Conservation (phyloP, 495 filamentous ascomycete genomes). For the Letharia columbiana region DNA sequence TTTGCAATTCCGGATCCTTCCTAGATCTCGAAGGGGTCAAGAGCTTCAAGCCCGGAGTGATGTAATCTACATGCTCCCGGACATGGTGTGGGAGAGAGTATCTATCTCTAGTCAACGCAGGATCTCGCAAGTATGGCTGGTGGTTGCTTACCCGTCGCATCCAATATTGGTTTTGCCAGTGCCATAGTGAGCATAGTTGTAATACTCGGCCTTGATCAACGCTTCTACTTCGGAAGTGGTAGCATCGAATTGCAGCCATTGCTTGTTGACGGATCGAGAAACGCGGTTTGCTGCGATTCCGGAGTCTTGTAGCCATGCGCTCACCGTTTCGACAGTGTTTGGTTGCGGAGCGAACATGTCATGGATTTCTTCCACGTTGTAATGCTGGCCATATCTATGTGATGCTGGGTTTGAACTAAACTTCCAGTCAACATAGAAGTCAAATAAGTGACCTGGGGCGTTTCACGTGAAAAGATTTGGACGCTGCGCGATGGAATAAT, state of each 20-base stretch:
- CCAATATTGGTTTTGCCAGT: slow-evolving; percentile 40
- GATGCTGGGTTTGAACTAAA: slow-evolving; percentile 36
- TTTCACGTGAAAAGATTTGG: neutral
- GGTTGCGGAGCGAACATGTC: slow-evolving; percentile 43
- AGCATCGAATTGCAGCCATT: slow-evolving; percentile 45
- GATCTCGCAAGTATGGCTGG: neutral
- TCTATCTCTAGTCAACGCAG: neutral
- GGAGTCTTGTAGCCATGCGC: slow-evolving; percentile 40
- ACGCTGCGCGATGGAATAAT: no score
- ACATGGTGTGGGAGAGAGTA: slow-evolving; percentile 48
- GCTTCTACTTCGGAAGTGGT: slow-evolving; percentile 43
- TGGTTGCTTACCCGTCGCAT: slow-evolving; percentile 32
- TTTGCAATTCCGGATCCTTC: slow-evolving; percentile 21
- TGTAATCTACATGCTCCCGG: slow-evolving; percentile 48
- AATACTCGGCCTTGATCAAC: slow-evolving; percentile 51
- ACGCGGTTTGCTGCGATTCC: slow-evolving; percentile 43
- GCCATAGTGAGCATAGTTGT: slow-evolving; percentile 45
- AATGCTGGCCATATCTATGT: slow-evolving; percentile 46
- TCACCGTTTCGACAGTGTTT: slow-evolving; percentile 37
- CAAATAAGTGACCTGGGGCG: neutral
- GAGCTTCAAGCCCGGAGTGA: slow-evolving; percentile 40
- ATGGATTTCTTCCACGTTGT: slow-evolving; percentile 39
- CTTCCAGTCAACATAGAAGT: neutral
- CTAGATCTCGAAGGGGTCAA: slow-evolving; percentile 19
- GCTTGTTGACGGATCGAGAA: slow-evolving; percentile 39